Percentiles rank a stretch among this genome's conserved stretches.
Conservation (phyloP, 306 rosid genomes). For the Rubus idaeus region DNA sequence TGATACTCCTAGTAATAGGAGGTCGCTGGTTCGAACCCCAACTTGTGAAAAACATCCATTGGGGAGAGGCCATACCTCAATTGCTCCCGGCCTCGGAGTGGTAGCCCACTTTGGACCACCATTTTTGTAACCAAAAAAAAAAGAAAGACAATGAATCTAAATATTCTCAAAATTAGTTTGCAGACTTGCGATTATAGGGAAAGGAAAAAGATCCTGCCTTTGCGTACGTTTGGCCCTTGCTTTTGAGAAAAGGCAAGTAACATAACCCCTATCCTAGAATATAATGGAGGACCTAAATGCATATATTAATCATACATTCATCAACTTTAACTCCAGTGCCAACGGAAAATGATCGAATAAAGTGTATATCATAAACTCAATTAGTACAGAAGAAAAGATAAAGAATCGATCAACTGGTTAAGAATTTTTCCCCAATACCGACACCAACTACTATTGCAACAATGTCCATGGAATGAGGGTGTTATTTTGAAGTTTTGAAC, state of each 20-base stretch:
- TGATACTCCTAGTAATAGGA: too few relatives aligned
- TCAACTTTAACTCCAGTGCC: not conserved
- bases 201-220: not conserved
- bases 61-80: too few relatives aligned
- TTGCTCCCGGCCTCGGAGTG: too few relatives aligned
- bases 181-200: not conserved
- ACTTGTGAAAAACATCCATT: too few relatives aligned
- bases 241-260: slow-evolving; percentile 2
- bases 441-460: not conserved
- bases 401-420: not conserved
- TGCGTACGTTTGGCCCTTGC: slow-evolving; percentile 6
- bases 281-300: too few relatives aligned
- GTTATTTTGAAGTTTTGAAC: too few relatives aligned
- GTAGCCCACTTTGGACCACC: too few relatives aligned
- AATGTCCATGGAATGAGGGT: not conserved
- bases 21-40: too few relatives aligned
- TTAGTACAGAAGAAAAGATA: not conserved
- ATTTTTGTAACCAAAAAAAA: too few relatives aligned
- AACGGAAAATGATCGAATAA: not conserved
- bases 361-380: not conserved
- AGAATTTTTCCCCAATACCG: not conserved
- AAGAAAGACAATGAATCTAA: not conserved
- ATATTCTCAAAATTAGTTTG: not conserved
- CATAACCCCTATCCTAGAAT: not conserved
- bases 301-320: too few relatives aligned